Base-by-base conservation (phyloP, 768 basidiomycete genomes). In the Clavulina sp. region DNA sequence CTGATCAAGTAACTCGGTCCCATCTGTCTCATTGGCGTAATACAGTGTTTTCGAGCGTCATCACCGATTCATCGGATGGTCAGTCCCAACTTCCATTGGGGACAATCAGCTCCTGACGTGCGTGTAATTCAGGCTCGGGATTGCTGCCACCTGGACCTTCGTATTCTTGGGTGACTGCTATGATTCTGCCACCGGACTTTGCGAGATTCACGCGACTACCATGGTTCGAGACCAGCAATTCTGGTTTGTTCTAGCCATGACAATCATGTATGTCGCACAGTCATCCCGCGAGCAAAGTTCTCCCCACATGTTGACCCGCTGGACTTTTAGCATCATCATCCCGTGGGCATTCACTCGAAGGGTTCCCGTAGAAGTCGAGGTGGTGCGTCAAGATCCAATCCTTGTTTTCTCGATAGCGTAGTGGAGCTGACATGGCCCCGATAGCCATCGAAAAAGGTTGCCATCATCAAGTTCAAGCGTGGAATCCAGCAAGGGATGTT, bases 401-500 rank as follows among this genome's bases (percentile, higher is more conserved):
- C n/a, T n/a, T 50, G 32, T n/a, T 48, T 30, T 16, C 13, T n/a
- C n/a, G n/a, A n/a, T n/a, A n/a, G n/a, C n/a, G n/a, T n/a, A n/a
- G n/a, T n/a, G n/a, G n/a, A n/a, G n/a, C n/a, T n/a, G n/a, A n/a
- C n/a, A n/a, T n/a, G n/a, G n/a, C n/a, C n/a, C n/a, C 50, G 47
- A 38, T 58, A 84, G 81, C 83, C 83, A 28, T 85, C 83, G 16
- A 70, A 77, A 18, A 85, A 84, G 61, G 83, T 82, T 4, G 84
- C 81, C 4, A 71, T 86, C 54, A 69, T 86, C 59, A 80, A 81
- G 30, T 84, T 86, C 65, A 70, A 77, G 63, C 76, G 83, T 58
- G 83, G 84, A 48, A 85, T 86, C 81, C 83, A 84, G 61, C 84
- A 85, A 61, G 82, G 83, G 52, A 69, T 86, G 28, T 69, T 85